These are phyloP conservation scores for Pyrrhoderma lamaoense DNA, from an alignment of 1,284 basidiomycete genomes.

Conservation along the genomic window DNA sequence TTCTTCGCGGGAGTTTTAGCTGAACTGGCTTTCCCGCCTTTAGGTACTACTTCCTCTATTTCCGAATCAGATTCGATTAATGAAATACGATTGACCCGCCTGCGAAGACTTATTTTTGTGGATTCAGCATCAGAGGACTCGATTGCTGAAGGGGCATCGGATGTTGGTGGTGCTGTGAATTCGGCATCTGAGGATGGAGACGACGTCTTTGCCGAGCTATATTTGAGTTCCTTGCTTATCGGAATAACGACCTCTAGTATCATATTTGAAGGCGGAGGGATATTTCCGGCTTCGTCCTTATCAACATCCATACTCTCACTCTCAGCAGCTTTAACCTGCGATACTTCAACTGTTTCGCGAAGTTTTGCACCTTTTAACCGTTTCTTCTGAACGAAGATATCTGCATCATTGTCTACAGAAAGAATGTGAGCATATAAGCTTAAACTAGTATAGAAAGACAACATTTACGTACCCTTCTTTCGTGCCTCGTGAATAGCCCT, in stretches of 20 bases:
- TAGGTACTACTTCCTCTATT: conserved; percentile 29
- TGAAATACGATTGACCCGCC: conserved; percentile 29
- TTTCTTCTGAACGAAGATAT: conserved; percentile 48
- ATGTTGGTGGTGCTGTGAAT: conserved; percentile 10
- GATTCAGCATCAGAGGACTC: conserved; percentile 23
- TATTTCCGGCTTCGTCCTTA: conserved; percentile 22
- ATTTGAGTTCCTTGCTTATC: conserved; percentile 2
- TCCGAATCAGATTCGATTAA: conserved; percentile 38
- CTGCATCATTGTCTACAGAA: conserved; percentile 37
- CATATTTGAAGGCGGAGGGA: conserved; percentile 34
- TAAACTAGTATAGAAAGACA: background rate
- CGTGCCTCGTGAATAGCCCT: conserved; percentile 54
- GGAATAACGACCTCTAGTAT: conserved; percentile 49
- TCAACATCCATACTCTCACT: conserved; percentile 13
- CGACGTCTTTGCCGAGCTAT: conserved; percentile 12
- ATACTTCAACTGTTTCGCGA: conserved; percentile 43
- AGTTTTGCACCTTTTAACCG: conserved; percentile 69
- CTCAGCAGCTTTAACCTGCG: conserved; percentile 17
- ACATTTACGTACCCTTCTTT: conserved; percentile 41
- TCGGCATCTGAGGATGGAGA: conserved; percentile 9
- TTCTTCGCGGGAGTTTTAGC: conserved; percentile 16
- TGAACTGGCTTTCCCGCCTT: conserved; percentile 13
- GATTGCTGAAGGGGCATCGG: conserved; percentile 21
- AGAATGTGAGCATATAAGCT: conserved; percentile 2
- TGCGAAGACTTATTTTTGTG: conserved; percentile 26